These are phyloP conservation scores for Curvularia sp. DNA, from an alignment of 2,329 filamentous ascomycete genomes.

Conservation along the genomic window DNA sequence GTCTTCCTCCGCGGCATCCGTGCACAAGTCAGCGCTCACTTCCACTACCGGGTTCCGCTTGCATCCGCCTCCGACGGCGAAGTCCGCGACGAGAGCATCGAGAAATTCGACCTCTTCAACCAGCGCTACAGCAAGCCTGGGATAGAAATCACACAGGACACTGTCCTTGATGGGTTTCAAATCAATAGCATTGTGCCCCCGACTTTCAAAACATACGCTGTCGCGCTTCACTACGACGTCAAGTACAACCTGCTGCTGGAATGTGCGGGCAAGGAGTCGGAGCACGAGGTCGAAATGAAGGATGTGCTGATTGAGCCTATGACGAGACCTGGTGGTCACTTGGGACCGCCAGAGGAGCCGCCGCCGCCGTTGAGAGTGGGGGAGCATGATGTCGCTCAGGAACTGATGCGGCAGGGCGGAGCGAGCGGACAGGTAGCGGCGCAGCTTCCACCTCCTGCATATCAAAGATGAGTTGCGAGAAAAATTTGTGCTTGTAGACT, in stretches of 20 bases:
- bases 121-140: slow-evolving; percentile 30
- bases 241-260: slow-evolving; percentile 27
- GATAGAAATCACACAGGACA: slow-evolving; percentile 17
- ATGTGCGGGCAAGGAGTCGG: slow-evolving; percentile 29
- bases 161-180: slow-evolving; percentile 17
- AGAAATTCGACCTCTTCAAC: slow-evolving; percentile 30
- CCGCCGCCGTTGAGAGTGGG: slow-evolving; percentile 14
- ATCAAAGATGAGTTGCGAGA: slow-evolving; percentile 5
- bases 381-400: slow-evolving; percentile 8
- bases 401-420: slow-evolving; percentile 4
- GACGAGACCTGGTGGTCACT: slow-evolving; percentile 25
- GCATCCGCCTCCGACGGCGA: slow-evolving; percentile 15
- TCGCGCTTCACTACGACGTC: slow-evolving; percentile 27
- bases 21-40: slow-evolving; percentile 23
- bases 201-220: slow-evolving; percentile 29
- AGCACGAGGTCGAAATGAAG: slow-evolving; percentile 24
- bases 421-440: neutral
- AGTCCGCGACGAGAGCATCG: slow-evolving; percentile 14
- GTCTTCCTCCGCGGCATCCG: slow-evolving; percentile 31
- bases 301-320: slow-evolving; percentile 26
- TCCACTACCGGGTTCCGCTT: slow-evolving; percentile 25
- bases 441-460: slow-evolving; percentile 13
- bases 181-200: slow-evolving; percentile 27
- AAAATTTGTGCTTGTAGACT: neutral
- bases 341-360: slow-evolving; percentile 24